Base-by-base conservation (phyloP, 495 filamentous ascomycete species). In the Halenospora varia region DNA sequence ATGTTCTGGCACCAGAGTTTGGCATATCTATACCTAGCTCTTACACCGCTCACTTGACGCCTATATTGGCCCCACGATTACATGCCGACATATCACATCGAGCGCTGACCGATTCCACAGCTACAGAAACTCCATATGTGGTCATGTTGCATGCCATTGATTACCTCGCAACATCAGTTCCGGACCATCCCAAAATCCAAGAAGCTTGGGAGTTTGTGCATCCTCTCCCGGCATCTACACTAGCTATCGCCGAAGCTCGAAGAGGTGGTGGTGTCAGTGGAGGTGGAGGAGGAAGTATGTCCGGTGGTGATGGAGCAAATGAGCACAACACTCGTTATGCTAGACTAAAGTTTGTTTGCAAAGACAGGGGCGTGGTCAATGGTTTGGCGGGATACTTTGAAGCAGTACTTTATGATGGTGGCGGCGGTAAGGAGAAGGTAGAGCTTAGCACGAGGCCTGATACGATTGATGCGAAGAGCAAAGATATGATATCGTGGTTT, bases 401-500 rank as follows among this genome's bases (percentile, higher is more conserved):
- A 76, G 87, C 89, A 2, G 87, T 94, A 40, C 76, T 99, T 35
- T 99, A 97, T 64, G 75, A 75, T 48, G 72, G 73, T 11, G 62
- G 64, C 2, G 59, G 64, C 25, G 70, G 62, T 50, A 70, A n/a
- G n/a, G n/a, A 66, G 2, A 84, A 81, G 55, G 79, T 97, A 4
- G 94, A 97, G 73, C 73, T 99, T 41, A 95, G 90, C 59, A 99
- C 89, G 17, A 87, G 95, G 70, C 94, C 95, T 6, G 88, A 95
- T 53, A 92, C 85, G 41, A 97, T 97, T 76, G 89, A 92, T 48
- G 77, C 75, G 50, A 97, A 97, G 81, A 96, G 91, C 73, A 85
- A 87, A 63, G 88, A 90, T 61, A 97, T 97, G 94, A 94, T 96
- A 55, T 93, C 88, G 63, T 99, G 94, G 94, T 99, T 99, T 71